phyloP scores from a whole-genome alignment of 352 stramenopile species.

The Phytopythium litorale region DNA sequence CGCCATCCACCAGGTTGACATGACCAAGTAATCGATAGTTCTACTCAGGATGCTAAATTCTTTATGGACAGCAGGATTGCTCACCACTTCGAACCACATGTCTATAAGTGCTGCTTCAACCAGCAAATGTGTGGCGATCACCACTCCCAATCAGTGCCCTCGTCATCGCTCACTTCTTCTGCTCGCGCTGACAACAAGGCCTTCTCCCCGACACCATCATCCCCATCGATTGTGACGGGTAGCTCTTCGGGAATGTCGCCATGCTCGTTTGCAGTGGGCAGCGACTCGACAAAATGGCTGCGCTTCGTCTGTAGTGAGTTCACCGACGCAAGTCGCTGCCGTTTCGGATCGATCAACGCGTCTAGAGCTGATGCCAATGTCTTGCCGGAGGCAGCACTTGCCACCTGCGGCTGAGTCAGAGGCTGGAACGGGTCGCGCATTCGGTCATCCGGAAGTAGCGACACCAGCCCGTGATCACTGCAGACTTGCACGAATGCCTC shows the following conservation, averaged over 20 bases:
- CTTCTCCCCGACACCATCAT: background rate
- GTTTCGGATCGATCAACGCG: conserved; percentile 6
- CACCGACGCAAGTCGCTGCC: background rate
- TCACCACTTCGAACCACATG: too few species aligned
- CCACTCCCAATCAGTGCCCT: conserved; percentile 26
- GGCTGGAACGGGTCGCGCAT: conserved; percentile 45
- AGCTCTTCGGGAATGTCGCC: conserved; percentile 40
- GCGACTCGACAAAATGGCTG: background rate
- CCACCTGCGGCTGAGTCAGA: background rate
- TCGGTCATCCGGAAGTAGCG: conserved; percentile 54
- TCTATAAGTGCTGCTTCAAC: background rate
- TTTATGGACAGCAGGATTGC: too few species aligned
- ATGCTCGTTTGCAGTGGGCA: background rate
- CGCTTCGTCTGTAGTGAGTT: background rate
- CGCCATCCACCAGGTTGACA: background rate
- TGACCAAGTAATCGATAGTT: background rate
- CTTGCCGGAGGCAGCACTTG: background rate
- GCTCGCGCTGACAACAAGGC: conserved; percentile 24
- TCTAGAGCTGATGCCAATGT: conserved; percentile 1
- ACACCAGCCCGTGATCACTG: conserved; percentile 66
- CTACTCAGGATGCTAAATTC: background rate
- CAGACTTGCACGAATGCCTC: conserved; percentile 65
- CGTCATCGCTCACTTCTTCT: conserved; percentile 44
- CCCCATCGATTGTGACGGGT: conserved; percentile 5
- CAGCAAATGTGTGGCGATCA: conserved; percentile 2